Evolutionary conservation across 1,139 yeast species (phyloP).

Genomic region (Diutina siamensis): DNA sequence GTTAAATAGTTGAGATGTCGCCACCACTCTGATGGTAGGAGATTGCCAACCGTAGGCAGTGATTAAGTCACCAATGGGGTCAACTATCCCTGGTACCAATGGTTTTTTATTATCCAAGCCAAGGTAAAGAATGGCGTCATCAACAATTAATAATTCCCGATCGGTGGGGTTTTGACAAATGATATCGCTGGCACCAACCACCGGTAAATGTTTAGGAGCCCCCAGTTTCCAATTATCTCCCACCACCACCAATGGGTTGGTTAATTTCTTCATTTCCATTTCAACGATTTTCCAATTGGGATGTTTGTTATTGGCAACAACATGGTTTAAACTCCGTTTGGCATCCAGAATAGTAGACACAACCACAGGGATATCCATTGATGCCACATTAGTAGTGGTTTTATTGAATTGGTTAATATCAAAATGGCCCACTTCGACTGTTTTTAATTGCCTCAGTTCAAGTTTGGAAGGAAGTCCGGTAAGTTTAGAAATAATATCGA

Average conservation of each 20-base stretch:
- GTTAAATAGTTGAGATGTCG: not conserved
- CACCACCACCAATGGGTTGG: not conserved
- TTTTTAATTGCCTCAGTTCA: not conserved
- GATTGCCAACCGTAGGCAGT: not conserved
- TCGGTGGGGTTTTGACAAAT: too few relatives aligned
- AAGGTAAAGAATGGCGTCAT: not conserved
- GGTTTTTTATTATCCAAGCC: not conserved
- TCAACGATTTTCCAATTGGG: not conserved
- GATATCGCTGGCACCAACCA: not conserved
- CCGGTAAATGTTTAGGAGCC: not conserved
- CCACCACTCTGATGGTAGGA: not conserved
- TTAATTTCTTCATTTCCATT: not conserved
- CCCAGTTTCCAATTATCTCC: not conserved
- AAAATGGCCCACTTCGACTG: not conserved
- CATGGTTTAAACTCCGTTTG: not conserved
- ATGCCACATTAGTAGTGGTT: not conserved
- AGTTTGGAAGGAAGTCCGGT: not conserved
- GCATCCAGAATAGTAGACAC: not conserved
- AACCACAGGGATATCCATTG: not conserved
- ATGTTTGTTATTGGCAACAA: not conserved
- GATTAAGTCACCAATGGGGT: constrained; percentile 1
- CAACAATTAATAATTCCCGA: not conserved
- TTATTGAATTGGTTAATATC: not conserved
- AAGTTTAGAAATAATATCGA: not conserved
- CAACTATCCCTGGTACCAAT: not conserved